Evolutionary conservation across 169 alveolate genomes (phyloP), one percentile per base, ranked within the genome.

Genomic region (Plasmodium berghei): DNA sequence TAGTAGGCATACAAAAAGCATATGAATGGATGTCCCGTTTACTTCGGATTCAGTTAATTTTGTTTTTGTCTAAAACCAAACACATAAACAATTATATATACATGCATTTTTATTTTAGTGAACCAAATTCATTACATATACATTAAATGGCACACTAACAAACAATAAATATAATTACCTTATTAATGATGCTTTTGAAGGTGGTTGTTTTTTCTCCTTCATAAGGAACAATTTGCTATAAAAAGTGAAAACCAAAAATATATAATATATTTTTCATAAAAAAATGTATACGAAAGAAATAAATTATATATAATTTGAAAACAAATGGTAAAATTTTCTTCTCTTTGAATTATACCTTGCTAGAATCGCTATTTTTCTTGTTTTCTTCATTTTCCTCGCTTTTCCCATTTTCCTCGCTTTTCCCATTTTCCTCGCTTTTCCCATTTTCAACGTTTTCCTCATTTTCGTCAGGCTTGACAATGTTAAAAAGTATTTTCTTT

Each of bases 1-100:
- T 34, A 80, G 42, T 28, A 80, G 34, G 28, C 90, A 80, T 22
- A 80, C 90, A 49, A 80, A 80, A 49, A 80, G 85, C 90, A 80
- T 80, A 14, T 80, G 90, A n/a, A 80, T 45, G 16, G 90, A 80
- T 10, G 72, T 64, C 55, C 83, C 74, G 24, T 56, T 80, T 22
- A 69, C 90, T 42, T 80, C 90, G 18, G 73, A 59, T 49, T 61
- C 73, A 42, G 55, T 80, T 52, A 80, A 54, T 61, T 67, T 80
- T 16, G 61, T 40, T 22, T 55, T 80, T 26, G 90, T 80, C 90
- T 80, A 20, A 56, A 58, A 14, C 28, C 14, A 73, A 73, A n/a
- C 42, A 1, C 24, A 48, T 59, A 28, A 40, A 5, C 3, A 20
- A 9, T n/a, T 46, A 4, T 64, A 75, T 14, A 42, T 48, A 14